Base-by-base conservation (phyloP, 805 yeast species). In the Wickerhamiella azymoides region DNA sequence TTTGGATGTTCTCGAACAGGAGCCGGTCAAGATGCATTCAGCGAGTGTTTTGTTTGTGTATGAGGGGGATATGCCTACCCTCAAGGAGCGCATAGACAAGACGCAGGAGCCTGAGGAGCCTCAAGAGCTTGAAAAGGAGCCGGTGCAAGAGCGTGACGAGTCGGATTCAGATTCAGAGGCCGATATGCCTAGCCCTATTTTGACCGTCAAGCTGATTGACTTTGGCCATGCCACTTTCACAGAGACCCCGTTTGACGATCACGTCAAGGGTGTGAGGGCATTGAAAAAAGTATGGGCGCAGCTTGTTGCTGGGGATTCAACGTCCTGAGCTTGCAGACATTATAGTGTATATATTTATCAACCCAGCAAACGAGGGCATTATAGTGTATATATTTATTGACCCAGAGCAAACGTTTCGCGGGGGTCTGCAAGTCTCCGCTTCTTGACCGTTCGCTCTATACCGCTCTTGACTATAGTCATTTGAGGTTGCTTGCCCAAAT, bases 161-260 rank as follows among this genome's bases (percentile, higher is more conserved):
- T 67, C 59, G 1, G 67, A 62, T 5, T 5, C 13, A 19, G 39
- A 38, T 6, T 26, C 38, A 1, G 65, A 39, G 17, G 10, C 18
- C 5, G 47, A 37, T 2, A 24, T 21, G n/a, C 37, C 18, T n/a
- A 14, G 9, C 17, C 17, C 11, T 33, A 58, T 84, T 41, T 79
- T 88, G 49, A 63, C 74, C 5, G 63, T 85, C 44, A 71, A 76
- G 33, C 55, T 88, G 41, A 85, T 92, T 6, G 98, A 92, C 62
- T 86, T 92, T 67, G 96, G 96, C 1, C 97, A 92, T 59, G 74
- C 96, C 0, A 72, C 66, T 50, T 63, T 73, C 48, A 69, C 72
- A 0, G 48, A 70, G 47, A 85, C 86, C 0, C 73, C 73, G 16
- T 96, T 86, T 60, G 82, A 75, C 39, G 81, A 83, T 56, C 64